These are phyloP conservation scores for Candida arabinofermentans DNA, from an alignment of 805 yeast species.

Conservation along the genomic window DNA sequence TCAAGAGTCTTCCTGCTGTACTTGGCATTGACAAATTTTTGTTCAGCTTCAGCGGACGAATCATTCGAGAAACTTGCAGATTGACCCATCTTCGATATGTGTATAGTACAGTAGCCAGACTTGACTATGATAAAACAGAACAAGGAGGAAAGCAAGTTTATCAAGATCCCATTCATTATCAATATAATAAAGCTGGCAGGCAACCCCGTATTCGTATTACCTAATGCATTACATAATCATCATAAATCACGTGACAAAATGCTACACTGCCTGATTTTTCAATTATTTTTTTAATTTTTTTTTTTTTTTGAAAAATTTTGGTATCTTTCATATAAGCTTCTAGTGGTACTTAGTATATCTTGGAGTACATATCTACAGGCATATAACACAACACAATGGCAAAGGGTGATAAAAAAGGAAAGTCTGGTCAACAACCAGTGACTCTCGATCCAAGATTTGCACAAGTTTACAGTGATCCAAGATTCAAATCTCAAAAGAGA, in stretches of 20 bases:
- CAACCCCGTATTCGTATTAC: not conserved
- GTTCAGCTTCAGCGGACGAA: constrained; percentile 3
- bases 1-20: constrained; percentile 16
- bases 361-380: no score
- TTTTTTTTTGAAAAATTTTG: not conserved
- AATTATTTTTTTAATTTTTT: not conserved
- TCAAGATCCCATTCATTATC: no score
- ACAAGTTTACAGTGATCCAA: constrained; percentile 78
- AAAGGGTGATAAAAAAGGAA: constrained; percentile 5
- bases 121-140: no score
- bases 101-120: not conserved
- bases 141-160: no score
- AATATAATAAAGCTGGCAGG: no score
- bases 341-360: no score
- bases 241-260: not conserved
- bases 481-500: constrained; percentile 72
- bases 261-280: not conserved
- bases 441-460: constrained; percentile 74
- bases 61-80: constrained; percentile 12
- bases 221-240: no score
- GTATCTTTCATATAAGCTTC: not conserved
- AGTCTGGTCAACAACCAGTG: constrained; percentile 26
- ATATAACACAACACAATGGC: no score
- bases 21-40: constrained; percentile 9
- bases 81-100: constrained; percentile 21